Evolutionary conservation across 2,329 filamentous ascomycete species (phyloP), one percentile per base, ranked within the genome.

Genomic region (Juglanconis juglandina): DNA sequence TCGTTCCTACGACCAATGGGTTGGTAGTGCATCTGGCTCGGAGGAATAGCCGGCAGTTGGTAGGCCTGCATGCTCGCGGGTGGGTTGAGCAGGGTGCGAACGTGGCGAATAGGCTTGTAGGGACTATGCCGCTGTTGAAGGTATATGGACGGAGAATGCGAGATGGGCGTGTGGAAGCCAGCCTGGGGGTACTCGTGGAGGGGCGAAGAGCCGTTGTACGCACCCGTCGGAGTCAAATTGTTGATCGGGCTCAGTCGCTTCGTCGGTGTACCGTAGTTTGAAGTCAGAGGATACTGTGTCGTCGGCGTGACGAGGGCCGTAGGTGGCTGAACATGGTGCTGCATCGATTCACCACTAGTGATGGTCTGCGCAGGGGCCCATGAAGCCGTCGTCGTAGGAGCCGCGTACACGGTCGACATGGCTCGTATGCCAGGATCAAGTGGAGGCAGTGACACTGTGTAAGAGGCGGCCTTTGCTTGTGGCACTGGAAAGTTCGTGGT

Each of bases 81-180:
- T 0, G 93, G 93, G 61, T 95, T 92, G 35, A 97, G 81, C n/a
- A 98, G 83, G 0, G 92, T 96, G 67, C 95, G 92, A 61, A 97
- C 91, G 63, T 91, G 85, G 56, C 93, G 89, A 44, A 97, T 89
- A 1, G 94, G 94, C 65, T 92, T 90, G 75, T 98, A 98, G 3
- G 95, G 95, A 58, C 94, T 98, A 64, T 90, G 88, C 59, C 95
- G 86, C 71, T 96, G 91, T 69, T 91, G 89, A 42, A 97, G 80
- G 74, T 96, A 96, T 69, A 91, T 86, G 10, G 90, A 93, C 1
- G 94, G 94, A 37, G 95, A 98, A 65, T 95, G 84, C 37, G 90
- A 88, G 49, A 86, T 85, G 5, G 89, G 87, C 8, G 87, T 85
- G 56, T 86, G 82, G 10, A 82, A 77, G 10, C 78, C 74, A 2